Conservation (phyloP, 1,284 basidiomycete species). For the Ganoderma sp. region DNA sequence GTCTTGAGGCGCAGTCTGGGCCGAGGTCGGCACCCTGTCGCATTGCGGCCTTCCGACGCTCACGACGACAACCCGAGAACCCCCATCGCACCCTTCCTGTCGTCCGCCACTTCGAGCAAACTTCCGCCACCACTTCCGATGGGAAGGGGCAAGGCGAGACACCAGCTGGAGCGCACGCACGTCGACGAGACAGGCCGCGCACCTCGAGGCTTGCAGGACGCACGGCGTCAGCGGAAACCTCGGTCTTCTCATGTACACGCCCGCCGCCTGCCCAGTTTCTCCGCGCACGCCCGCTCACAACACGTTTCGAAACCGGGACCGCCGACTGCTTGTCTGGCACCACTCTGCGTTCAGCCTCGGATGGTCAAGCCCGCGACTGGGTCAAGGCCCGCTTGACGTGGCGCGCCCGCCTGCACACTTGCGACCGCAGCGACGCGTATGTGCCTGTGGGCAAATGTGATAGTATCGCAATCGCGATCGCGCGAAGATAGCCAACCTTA, state of each 20-base stretch:
- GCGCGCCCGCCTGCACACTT: background rate
- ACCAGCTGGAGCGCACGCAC: background rate
- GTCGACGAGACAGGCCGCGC: background rate
- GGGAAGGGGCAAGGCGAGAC: background rate
- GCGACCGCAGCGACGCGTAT: background rate
- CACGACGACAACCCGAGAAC: background rate
- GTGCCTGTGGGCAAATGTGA: background rate
- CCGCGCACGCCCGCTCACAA: conserved; percentile 18
- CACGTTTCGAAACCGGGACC: background rate
- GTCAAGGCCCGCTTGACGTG: background rate
- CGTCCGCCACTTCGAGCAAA: background rate
- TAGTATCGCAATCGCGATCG: background rate
- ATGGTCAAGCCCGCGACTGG: background rate
- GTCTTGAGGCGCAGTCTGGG: background rate
- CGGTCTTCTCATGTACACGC: conserved; percentile 29
- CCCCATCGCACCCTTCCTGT: background rate
- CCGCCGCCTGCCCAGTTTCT: conserved; percentile 28
- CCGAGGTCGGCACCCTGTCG: background rate
- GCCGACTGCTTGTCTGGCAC: conserved; percentile 7
- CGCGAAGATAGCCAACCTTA: background rate
- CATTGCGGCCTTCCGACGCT: background rate
- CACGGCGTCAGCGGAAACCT: conserved; percentile 26
- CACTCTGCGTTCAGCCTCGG: background rate
- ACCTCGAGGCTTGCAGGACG: conserved; percentile 8
- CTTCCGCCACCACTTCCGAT: background rate